Evolutionary conservation across 257 asterid species (phyloP), one percentile per base, ranked within the genome.

Genomic region (Datura wrightii): DNA sequence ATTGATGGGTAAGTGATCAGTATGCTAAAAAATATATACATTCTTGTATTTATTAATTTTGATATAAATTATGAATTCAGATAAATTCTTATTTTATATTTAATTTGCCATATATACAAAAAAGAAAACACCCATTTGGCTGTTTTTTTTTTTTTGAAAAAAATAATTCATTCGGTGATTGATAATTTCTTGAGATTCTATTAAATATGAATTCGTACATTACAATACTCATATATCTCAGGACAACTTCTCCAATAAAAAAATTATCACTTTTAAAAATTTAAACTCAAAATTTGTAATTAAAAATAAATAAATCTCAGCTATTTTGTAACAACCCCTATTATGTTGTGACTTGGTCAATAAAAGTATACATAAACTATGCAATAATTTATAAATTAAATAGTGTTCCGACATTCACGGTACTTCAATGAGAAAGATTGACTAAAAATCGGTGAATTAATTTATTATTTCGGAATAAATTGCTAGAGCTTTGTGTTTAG

Each of bases 361-460:
- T 78, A 88, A 84, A 56, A 18, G 15, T 79, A 85, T 62, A 67
- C 42, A 71, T 84, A 41, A 69, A 83, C 86, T 78, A 31, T 79
- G 80, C 72, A 37, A 82, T 15, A 41, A 18, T 69, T 41, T 69
- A 37, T 37, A 34, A 48, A 62, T 39, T 5, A 78, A 78, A 78
- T 78, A 78, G 48, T 15, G 34, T 78, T 89, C 93, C 93, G 92
- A 62, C 85, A 83, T 87, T 90, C 92, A 89, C 92, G 93, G 83
- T 65, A 56, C 67, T 79, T 86, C 79, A 85, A 63, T 24, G 60
- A 85, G 80, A 74, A 52, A 86, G 85, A 79, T 18, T 71, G 83
- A 85, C 74, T 85, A 82, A 84, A 44, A 84, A 44, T 37, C 5
- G 66, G 79, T 54, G 79, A n/a, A 65, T 48, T 48, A 52, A 67